Evolutionary conservation across 1,139 yeast species (phyloP), one percentile per base, ranked within the genome.

Genomic region (Scheffersomyces insectosa): DNA sequence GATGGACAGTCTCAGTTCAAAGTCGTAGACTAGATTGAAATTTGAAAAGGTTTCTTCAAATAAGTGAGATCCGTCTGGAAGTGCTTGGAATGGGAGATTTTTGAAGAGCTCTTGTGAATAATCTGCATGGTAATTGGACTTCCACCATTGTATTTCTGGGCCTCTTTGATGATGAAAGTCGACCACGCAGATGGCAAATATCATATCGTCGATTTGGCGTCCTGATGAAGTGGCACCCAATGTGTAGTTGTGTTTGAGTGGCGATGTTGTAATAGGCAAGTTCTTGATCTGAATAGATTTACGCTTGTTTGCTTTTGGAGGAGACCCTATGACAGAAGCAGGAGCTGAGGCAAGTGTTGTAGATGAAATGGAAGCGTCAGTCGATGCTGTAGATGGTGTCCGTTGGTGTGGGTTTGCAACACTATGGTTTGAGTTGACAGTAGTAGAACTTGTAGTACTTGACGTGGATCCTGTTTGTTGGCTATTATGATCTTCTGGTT

Each of bases 121-220:
- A 5, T 60, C 61, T 1, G 65, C 62, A 36, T 66, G 66, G 41
- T 82, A 80, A 45, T 84, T 80, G 14, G 95, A 90, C 39, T 82
- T 75, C 90, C 97, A 88, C 70, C 88, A 89, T 63, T 91, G 97
- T 14, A 93, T 83, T 60, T 93, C 98, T 0, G 99, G 99, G 0
- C 99, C 99, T 45, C 96, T 68, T 20, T 86, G 78, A 58, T 93
- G 99, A 60, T 93, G 97, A 71, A 93, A 93, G 52, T 95, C 96
- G 15, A 91, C 96, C 14, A 93, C 79, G 52, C 96, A 85, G 12
- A 91, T 81, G 5, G 96, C 97, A 63, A 88, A 85, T 5, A 90
- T 78, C 56, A 79, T 65, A 47, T 72, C 77, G 42, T 59, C 59
- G 7, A 31, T 12, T 14, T 14, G 34, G 11, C 11, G 15, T 31